Conservation (phyloP, 140 eudicot species). For the Erigeron philadelphicus region DNA sequence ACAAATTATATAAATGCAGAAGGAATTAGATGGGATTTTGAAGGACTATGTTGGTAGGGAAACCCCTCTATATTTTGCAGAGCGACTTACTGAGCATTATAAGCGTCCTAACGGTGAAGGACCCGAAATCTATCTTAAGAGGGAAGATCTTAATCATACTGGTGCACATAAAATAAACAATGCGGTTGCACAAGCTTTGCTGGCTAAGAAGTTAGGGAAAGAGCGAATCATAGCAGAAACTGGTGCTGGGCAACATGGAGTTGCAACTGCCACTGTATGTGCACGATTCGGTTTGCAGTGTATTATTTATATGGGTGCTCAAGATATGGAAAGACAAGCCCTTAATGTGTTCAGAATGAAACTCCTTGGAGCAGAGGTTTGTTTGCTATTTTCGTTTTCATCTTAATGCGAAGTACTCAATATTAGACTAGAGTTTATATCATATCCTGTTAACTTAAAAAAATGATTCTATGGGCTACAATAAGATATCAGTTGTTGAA, state of each 20-base stretch:
- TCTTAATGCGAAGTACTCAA: too few species aligned
- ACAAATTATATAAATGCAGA: constrained; percentile 38
- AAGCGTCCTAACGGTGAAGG: constrained; percentile 72
- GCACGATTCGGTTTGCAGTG: constrained; percentile 79
- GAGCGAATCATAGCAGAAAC: constrained; percentile 82
- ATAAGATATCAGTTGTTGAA: too few species aligned
- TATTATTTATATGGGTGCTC: constrained; percentile 82
- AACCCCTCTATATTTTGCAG: constrained; percentile 74
- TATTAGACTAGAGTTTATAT: too few species aligned
- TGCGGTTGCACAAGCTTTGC: constrained; percentile 80
- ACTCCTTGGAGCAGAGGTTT: constrained; percentile 89
- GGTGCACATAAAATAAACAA: constrained; percentile 86
- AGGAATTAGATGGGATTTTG: constrained; percentile 69
- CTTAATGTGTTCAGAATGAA: constrained; percentile 79
- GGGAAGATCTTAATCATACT: constrained; percentile 84
- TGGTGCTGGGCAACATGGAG: constrained; percentile 91
- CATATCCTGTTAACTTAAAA: too few species aligned
- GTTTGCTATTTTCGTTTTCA: background rate
- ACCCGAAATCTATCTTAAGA: constrained; percentile 64
- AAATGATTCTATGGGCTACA: too few species aligned
- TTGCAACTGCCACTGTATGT: constrained; percentile 87
- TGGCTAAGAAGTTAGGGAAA: constrained; percentile 69
- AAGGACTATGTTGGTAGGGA: constrained; percentile 84
- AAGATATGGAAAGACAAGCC: constrained; percentile 80
- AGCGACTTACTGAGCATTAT: constrained; percentile 76